Conservation (phyloP, 805 yeast genomes). For the Schizosaccharomyces pombe region DNA sequence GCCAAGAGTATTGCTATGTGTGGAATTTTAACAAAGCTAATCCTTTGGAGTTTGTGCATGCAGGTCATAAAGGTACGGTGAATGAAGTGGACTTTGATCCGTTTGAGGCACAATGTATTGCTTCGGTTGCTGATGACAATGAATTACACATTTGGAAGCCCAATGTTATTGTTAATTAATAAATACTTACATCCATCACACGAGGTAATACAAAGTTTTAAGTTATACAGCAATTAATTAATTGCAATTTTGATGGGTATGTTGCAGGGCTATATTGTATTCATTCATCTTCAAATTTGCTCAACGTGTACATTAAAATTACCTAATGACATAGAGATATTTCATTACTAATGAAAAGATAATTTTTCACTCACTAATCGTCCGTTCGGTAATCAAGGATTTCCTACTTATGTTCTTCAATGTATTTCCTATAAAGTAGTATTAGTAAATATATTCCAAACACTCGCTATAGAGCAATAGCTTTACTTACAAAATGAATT, state of each 20-base stretch:
- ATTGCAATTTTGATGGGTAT: too few relatives aligned
- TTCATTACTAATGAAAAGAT: too few relatives aligned
- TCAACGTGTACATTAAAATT: too few relatives aligned
- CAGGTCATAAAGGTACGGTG: neutral
- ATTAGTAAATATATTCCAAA: neutral
- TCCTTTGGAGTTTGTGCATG: neutral
- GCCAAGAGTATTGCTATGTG: neutral
- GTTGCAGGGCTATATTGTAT: too few relatives aligned
- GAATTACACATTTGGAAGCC: conserved; percentile 59
- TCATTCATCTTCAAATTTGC: too few relatives aligned
- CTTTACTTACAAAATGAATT: neutral
- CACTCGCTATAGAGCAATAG: neutral
- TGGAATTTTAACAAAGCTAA: neutral
- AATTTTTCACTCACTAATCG: too few relatives aligned
- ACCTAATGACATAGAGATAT: too few relatives aligned
- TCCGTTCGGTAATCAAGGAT: too few relatives aligned
- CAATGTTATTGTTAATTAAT: conserved; percentile 13
- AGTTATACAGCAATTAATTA: too few relatives aligned
- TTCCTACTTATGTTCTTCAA: neutral
- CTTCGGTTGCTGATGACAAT: conserved; percentile 53
- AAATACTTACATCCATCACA: too few relatives aligned
- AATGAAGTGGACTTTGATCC: neutral
- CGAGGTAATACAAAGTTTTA: too few relatives aligned
- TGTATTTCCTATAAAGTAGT: neutral
- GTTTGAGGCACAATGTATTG: conserved; percentile 14